Conservation (phyloP, 164 flowering plant genomes). For the Vitis labrusca region DNA sequence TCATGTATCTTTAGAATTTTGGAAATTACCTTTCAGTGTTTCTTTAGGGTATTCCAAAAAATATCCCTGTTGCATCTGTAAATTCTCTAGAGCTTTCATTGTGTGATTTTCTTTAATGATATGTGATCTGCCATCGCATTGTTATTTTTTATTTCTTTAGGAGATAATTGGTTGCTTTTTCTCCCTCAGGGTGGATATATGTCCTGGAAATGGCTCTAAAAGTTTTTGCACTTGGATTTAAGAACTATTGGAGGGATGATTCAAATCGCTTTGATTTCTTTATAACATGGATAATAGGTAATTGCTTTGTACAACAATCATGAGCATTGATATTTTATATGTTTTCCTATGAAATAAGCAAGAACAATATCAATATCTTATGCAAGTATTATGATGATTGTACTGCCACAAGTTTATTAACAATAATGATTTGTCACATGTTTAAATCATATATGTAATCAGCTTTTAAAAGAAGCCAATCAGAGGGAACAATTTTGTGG, state of each 20-base stretch:
- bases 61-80: no score
- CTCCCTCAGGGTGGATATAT: slow-evolving; percentile 84
- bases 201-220: slow-evolving; percentile 89
- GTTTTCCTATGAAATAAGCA: not conserved
- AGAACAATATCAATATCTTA: not conserved
- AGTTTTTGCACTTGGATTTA: slow-evolving; percentile 72
- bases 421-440: not conserved
- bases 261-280: slow-evolving; percentile 93
- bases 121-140: not conserved
- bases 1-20: no score
- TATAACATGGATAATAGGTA: slow-evolving; percentile 91
- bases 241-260: slow-evolving; percentile 91
- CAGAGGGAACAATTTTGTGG: not conserved
- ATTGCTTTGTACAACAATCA: slow-evolving; percentile 8
- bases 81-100: no score
- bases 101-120: not conserved
- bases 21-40: no score
- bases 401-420: no score
- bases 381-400: no score
- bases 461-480: not conserved
- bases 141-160: not conserved
- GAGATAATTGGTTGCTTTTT: slow-evolving; percentile 17
- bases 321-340: not conserved
- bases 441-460: not conserved
- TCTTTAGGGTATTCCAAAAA: no score